These are phyloP conservation scores for Beauveria sp. DNA, from an alignment of 2,329 filamentous ascomycete species.

Conservation along the genomic window DNA sequence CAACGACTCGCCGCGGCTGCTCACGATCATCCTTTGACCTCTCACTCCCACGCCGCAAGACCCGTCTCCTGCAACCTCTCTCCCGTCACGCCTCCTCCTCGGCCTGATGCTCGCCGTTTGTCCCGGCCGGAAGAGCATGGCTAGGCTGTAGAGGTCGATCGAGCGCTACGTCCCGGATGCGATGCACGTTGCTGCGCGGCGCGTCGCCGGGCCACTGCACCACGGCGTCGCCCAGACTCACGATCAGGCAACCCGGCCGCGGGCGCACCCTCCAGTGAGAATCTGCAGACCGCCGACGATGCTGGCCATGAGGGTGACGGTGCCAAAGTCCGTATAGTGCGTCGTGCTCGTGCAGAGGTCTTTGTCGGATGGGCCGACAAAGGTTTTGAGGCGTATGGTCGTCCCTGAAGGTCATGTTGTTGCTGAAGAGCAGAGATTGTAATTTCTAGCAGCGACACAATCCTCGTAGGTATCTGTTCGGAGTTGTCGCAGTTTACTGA, in stretches of 20 bases:
- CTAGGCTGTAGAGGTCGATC: not conserved
- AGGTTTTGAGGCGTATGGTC: slow-evolving; percentile 12
- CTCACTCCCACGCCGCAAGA: not conserved
- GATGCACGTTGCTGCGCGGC: slow-evolving; percentile 21
- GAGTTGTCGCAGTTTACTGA: not conserved
- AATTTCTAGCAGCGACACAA: not conserved
- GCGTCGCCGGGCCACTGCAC: slow-evolving; percentile 19
- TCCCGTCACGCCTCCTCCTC: not conserved
- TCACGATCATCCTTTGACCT: not conserved
- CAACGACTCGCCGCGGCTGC: not conserved
- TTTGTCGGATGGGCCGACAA: slow-evolving; percentile 13
- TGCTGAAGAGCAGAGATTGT: not conserved
- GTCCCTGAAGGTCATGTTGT: not conserved
- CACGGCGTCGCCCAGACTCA: slow-evolving; percentile 17
- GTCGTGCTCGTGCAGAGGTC: slow-evolving; percentile 20
- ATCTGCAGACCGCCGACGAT: slow-evolving; percentile 29
- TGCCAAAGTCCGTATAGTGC: slow-evolving; percentile 29
- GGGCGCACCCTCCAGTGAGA: slow-evolving; percentile 18
- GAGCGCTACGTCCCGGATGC: slow-evolving; percentile 11
- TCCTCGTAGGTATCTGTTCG: not conserved
- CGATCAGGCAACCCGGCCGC: slow-evolving; percentile 18
- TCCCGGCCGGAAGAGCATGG: not conserved
- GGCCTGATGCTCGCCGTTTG: not conserved
- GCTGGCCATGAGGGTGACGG: slow-evolving; percentile 29
- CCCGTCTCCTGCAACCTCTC: not conserved